Base-by-base conservation (phyloP, 1,284 basidiomycete species). In the Cystobasidiaceae sp. region DNA sequence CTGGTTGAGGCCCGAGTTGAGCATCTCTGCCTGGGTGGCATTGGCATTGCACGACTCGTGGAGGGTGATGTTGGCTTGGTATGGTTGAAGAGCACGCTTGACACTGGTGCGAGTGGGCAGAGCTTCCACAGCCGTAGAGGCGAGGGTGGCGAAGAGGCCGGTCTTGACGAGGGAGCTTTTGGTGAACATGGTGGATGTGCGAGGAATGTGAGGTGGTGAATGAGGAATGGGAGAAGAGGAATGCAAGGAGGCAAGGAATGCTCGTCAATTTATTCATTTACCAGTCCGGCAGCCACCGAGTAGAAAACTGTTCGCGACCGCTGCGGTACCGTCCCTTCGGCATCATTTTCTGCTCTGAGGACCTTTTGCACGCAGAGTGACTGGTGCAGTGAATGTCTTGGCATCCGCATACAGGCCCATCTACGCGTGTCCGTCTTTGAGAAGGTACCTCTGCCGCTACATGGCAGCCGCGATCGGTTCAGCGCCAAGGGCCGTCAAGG, bases 1-100 rank as follows among this genome's bases (percentile, higher is more conserved):
- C 17, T 52, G 33, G 9, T n/a, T 37, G 9, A 34, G n/a, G 9
- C 32, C 50, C 50, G 37, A 37, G 32, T 34, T 52, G 50, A 52
- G 50, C 50, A 52, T 52, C 8, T 32, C 32, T 13, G 19, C 27
- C 19, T 39, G 32, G 17, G 50, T 52, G 15, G 78, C 74, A 11
- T 75, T 78, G 15, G 73, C 69, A 68, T 78, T 78, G 70, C 78
- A 79, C 30, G 72, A 74, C 49, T 74, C 70, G 72, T 79, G 78
- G 69, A 79, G 77, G 52, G 70, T 70, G 46, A 78, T 69, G 30
- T 75, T 73, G 15, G 68, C 60, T 19, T 62, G 66, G 66, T 74
- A 74, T 13, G 67, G 41, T n/a, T 68, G 66, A 28, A 75, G 52
- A 3, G 72, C 74, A 30, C 73, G 68, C 55, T 70, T 66, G 49